Evolutionary conservation across 2,329 filamentous ascomycete species (phyloP), one percentile per base, ranked within the genome.

Genomic region (Metarhizium brunneum): DNA sequence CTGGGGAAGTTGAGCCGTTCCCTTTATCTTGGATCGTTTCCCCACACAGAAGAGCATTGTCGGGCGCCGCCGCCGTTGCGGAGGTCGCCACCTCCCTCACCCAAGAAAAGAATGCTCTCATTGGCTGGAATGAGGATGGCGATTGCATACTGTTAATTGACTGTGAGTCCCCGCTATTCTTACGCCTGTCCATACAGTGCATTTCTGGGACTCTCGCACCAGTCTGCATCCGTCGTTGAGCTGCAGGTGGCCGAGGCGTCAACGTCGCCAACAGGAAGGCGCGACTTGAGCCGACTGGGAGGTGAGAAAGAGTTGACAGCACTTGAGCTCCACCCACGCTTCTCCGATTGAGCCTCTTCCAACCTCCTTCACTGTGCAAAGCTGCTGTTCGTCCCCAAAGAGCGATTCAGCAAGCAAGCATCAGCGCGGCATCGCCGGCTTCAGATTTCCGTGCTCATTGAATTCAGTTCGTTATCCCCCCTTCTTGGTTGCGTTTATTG

Each of bases 41-140:
- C n/a, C 32, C 25, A 42, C n/a, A 30, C 20, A 48, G 7, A 48
- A 16, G 50, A 45, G 42, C 7, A 8, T 13, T 53, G 53, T 56
- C 53, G 55, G 57, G 52, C 48, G 48, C 10, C 43, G 56, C 58
- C 56, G 50, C 20, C 10, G 35, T 8, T 50, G 55, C 67, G 67
- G 67, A 69, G 66, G 66, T 69, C 67, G 68, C 68, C 68, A 69
- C 68, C 56, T 58, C 63, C 63, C 63, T n/a, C 25, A 18, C 14
- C 7, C 16, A n/a, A 25, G 5, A 20, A 4, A 38, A 38, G 14
- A 38, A 38, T 18, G 48, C 45, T 38, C 16, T 25, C 35, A 50
- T 50, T 50, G 48, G 42, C 42, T 43, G 25, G 14, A 45, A 30
- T 4, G 13, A 43, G 29, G 32, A 13, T 38, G 8, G 14, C 4